phyloP scores from a whole-genome alignment of 805 yeast genomes.

The Yamadazyma ubonensis region DNA sequence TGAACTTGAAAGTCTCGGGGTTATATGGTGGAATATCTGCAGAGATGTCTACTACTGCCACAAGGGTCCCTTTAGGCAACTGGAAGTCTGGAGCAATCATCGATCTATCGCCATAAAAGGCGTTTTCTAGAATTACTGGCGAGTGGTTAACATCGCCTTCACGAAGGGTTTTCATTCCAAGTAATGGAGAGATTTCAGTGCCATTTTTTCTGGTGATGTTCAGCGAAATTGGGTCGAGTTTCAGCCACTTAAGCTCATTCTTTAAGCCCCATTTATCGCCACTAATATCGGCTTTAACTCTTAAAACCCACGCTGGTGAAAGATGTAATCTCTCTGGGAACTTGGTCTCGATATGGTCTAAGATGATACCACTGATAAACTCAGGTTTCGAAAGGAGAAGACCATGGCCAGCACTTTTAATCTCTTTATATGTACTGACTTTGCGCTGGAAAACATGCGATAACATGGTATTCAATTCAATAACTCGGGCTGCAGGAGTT shows the following conservation, averaged over 20 bases:
- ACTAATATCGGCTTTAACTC: constrained; percentile 57
- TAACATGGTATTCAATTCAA: constrained; percentile 28
- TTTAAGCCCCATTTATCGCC: constrained; percentile 80
- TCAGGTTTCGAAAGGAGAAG: constrained; percentile 63
- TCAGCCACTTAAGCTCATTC: constrained; percentile 71
- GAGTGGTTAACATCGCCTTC: constrained; percentile 62
- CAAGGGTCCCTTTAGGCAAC: constrained; percentile 36
- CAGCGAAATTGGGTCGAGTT: constrained; percentile 49
- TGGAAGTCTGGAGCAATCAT: neutral
- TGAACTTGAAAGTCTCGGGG: constrained; percentile 51
- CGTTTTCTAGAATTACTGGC: constrained; percentile 51
- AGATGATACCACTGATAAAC: constrained; percentile 56
- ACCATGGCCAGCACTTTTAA: constrained; percentile 63
- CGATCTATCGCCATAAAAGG: constrained; percentile 29
- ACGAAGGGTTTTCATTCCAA: constrained; percentile 75
- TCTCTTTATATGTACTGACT: constrained; percentile 33
- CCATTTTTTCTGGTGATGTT: constrained; percentile 36
- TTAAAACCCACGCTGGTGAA: constrained; percentile 70
- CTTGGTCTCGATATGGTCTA: constrained; percentile 52
- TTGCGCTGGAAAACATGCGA: constrained; percentile 21
- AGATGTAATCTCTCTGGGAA: constrained; percentile 51
- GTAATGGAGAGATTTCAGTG: constrained; percentile 43
- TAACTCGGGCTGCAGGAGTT: constrained; percentile 47
- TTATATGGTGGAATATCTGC: constrained; percentile 70
- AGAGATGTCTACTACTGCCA: constrained; percentile 67